Evolutionary conservation across 805 yeast species (phyloP).

Genomic region (Kazachstania psychrophila): DNA sequence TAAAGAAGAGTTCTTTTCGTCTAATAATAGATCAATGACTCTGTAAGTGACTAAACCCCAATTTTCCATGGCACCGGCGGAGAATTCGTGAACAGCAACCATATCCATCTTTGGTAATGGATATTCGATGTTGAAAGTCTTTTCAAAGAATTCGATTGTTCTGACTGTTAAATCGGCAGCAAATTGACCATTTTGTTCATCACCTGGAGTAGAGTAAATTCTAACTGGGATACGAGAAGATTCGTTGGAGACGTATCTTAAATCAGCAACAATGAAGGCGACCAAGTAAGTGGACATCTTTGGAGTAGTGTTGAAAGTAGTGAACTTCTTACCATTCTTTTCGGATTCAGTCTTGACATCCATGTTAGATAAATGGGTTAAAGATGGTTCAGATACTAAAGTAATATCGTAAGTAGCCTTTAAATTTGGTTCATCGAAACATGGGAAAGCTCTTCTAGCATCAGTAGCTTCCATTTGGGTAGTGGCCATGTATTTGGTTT

Average conservation of each 20-base stretch:
- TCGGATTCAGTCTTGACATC: slow-evolving; percentile 37
- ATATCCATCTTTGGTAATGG: slow-evolving; percentile 78
- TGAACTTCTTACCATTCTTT: slow-evolving; percentile 37
- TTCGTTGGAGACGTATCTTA: slow-evolving; percentile 48
- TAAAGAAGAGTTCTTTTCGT: slow-evolving; percentile 36
- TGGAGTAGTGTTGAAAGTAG: slow-evolving; percentile 53
- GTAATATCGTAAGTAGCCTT: slow-evolving; percentile 58
- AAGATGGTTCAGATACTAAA: slow-evolving; percentile 41
- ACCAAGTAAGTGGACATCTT: slow-evolving; percentile 65
- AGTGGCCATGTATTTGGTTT: slow-evolving; percentile 22
- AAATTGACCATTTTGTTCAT: slow-evolving; percentile 52
- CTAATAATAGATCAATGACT: slow-evolving; percentile 41
- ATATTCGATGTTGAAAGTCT: slow-evolving; percentile 58
- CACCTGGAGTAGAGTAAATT: slow-evolving; percentile 50
- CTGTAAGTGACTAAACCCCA: slow-evolving; percentile 76
- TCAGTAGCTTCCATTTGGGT: slow-evolving; percentile 61
- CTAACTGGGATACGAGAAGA: slow-evolving; percentile 41
- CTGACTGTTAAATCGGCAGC: slow-evolving; percentile 56
- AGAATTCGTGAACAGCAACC: slow-evolving; percentile 61
- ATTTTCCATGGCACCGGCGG: slow-evolving; percentile 88
- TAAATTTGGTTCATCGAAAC: slow-evolving; percentile 62
- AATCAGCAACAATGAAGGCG: slow-evolving; percentile 65
- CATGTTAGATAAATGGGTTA: slow-evolving; percentile 62
- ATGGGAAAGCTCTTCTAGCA: slow-evolving; percentile 71
- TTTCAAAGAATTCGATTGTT: slow-evolving; percentile 56